A percentile compares a stretch with the other conserved stretches of the same genome.
Conservation (phyloP, 345 rosid species). For the Camelina sativa region DNA sequence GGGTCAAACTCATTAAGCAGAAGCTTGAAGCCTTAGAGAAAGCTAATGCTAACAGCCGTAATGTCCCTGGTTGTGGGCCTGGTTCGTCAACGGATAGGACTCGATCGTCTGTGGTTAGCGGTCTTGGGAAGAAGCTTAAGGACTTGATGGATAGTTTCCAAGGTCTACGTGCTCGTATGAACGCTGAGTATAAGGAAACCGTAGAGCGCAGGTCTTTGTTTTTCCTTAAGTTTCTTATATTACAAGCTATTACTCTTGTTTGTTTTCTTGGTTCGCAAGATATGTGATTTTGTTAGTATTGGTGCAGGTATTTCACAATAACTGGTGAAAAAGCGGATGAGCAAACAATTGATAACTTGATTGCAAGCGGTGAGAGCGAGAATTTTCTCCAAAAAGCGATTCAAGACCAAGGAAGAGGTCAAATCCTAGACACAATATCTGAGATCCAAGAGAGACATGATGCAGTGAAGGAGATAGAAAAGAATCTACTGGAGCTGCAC, state of each 20-base stretch:
- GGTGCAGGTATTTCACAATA: constrained; percentile 65
- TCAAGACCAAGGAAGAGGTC: constrained; percentile 88
- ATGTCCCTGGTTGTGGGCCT: constrained; percentile 72
- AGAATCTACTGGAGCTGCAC: constrained; percentile 75
- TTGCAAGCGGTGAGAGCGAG: constrained; percentile 89
- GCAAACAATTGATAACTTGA: constrained; percentile 74
- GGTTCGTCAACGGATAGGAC: constrained; percentile 89
- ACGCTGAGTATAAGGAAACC: constrained; percentile 70
- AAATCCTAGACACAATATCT: constrained; percentile 74
- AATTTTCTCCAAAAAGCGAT: constrained; percentile 84
- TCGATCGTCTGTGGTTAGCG: constrained; percentile 72
- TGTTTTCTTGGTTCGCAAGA: constrained; percentile 13
- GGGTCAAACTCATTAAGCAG: constrained; percentile 66
- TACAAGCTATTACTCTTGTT: background rate
- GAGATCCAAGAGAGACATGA: constrained; percentile 93
- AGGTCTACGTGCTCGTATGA: constrained; percentile 62
- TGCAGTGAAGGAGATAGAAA: constrained; percentile 89
- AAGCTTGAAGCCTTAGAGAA: constrained; percentile 76
- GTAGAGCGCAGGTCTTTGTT: constrained; percentile 56
- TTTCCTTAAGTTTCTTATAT: constrained; percentile 18
- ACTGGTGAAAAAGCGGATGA: constrained; percentile 78
- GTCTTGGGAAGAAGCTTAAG: constrained; percentile 81
- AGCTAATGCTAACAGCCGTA: constrained; percentile 68
- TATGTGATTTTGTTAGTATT: background rate
- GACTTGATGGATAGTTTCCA: constrained; percentile 82